phyloP scores from a whole-genome alignment of 1,139 yeast species.

The Yamadazyma oceani region DNA sequence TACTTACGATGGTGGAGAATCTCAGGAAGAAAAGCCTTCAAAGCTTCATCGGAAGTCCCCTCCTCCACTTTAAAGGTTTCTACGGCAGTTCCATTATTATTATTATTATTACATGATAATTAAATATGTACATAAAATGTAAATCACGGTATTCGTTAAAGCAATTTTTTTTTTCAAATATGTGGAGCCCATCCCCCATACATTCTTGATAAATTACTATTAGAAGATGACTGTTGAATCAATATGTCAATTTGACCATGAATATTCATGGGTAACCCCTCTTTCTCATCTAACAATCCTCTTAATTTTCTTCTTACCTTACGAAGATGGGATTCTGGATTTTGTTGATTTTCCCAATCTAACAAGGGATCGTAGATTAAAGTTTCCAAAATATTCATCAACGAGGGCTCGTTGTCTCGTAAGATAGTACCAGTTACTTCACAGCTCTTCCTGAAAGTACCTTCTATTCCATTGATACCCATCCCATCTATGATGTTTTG shows the following conservation, averaged over 20 bases:
- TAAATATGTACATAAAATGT: background rate
- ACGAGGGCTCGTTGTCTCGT: constrained; percentile 78
- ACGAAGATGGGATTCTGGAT: constrained; percentile 69
- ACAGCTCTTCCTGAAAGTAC: constrained; percentile 79
- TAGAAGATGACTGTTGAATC: constrained; percentile 79
- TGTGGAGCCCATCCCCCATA: constrained; percentile 94
- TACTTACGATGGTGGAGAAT: background rate
- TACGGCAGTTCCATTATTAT: too few relatives aligned
- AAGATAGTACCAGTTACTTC: constrained; percentile 79
- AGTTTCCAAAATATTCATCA: constrained; percentile 90
- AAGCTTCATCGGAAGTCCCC: constrained; percentile 18
- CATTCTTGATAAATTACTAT: constrained; percentile 76
- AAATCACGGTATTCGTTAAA: too few relatives aligned
- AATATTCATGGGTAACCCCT: constrained; percentile 83
- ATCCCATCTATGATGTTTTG: constrained; percentile 87
- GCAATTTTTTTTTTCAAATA: constrained; percentile 22
- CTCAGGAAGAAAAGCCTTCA: background rate
- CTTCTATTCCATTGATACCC: constrained; percentile 90
- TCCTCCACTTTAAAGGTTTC: constrained; percentile 15
- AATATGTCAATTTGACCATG: constrained; percentile 91
- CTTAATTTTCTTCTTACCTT: constrained; percentile 78
- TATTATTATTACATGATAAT: background rate
- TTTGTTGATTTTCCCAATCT: constrained; percentile 56
- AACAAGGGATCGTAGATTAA: constrained; percentile 89
- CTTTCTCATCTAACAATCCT: constrained; percentile 75